Percentiles rank a stretch among this genome's conserved stretches.
phyloP scores from a whole-genome alignment of 371 early-diverging fungal genomes.

The Mucor circinelloides region DNA sequence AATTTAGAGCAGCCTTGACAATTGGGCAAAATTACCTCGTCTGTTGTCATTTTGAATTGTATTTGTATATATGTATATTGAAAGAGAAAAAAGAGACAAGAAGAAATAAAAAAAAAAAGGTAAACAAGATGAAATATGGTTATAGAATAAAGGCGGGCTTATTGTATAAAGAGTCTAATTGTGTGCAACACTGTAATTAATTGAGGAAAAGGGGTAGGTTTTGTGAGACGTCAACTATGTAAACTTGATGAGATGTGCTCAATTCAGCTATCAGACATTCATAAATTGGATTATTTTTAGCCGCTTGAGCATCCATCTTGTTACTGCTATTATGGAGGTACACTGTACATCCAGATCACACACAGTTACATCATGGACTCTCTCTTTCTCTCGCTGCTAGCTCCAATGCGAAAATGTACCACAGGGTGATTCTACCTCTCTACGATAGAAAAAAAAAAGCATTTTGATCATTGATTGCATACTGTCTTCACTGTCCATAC shows the following conservation, averaged over 20 bases:
- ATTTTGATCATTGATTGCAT: background rate
- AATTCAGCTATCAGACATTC: background rate
- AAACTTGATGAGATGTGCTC: background rate
- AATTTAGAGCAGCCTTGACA: constrained; percentile 71
- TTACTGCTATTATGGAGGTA: background rate
- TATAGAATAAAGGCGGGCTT: background rate
- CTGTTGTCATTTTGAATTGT: constrained; percentile 5
- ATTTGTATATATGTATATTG: too few relatives aligned
- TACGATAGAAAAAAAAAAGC: background rate
- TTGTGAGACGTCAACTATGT: background rate
- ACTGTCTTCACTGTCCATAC: background rate
- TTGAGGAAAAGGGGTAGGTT: background rate
- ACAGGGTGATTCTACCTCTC: background rate
- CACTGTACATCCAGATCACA: background rate
- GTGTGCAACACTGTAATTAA: constrained; percentile 1
- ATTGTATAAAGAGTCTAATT: background rate
- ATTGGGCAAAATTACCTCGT: constrained; percentile 14
- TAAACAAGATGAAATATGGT: constrained; percentile 8
- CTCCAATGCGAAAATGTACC: background rate
- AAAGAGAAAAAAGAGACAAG: constrained; percentile 1
- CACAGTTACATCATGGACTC: background rate
- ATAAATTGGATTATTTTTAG: background rate
- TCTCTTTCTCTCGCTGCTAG: background rate
- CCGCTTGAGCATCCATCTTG: background rate
- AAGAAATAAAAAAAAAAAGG: background rate